These are phyloP conservation scores for Mycena pura DNA, from an alignment of 768 basidiomycete genomes.

Conservation along the genomic window DNA sequence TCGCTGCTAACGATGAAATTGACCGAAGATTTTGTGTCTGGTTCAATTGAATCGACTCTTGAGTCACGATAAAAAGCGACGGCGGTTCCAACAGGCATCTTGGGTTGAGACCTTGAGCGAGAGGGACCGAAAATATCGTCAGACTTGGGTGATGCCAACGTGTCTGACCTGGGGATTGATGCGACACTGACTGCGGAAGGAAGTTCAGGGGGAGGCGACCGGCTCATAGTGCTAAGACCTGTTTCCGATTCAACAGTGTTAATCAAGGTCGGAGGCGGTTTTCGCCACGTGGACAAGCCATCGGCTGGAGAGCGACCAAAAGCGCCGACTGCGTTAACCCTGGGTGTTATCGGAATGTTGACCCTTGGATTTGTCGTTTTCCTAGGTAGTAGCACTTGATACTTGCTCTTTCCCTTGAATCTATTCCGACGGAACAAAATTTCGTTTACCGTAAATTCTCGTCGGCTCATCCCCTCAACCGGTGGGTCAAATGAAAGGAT, in stretches of 20 bases:
- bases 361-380: constrained; percentile 37
- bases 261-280: constrained; percentile 34
- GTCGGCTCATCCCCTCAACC: constrained; percentile 64
- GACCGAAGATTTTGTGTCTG: constrained; percentile 57
- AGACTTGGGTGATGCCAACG: constrained; percentile 36
- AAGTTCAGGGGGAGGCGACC: constrained; percentile 70
- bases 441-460: constrained; percentile 70
- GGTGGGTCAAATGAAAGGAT: constrained; percentile 77
- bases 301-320: constrained; percentile 54
- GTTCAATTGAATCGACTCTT: constrained; percentile 55
- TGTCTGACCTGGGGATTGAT: constrained; percentile 43
- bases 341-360: constrained; percentile 34
- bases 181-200: constrained; percentile 38
- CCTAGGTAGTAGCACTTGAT: constrained; percentile 50
- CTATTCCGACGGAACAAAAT: constrained; percentile 59
- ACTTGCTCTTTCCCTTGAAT: constrained; percentile 48
- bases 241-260: constrained; percentile 20
- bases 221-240: constrained; percentile 62
- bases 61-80: constrained; percentile 79
- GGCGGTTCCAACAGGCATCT: constrained; percentile 73
- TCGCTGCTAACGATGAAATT: constrained; percentile 85
- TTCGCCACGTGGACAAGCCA: constrained; percentile 53
- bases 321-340: constrained; percentile 38
- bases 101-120: constrained; percentile 64
- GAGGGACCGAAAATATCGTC: constrained; percentile 36